phyloP scores from a whole-genome alignment of 208 protist genomes.

The Eutreptiella sp. region DNA sequence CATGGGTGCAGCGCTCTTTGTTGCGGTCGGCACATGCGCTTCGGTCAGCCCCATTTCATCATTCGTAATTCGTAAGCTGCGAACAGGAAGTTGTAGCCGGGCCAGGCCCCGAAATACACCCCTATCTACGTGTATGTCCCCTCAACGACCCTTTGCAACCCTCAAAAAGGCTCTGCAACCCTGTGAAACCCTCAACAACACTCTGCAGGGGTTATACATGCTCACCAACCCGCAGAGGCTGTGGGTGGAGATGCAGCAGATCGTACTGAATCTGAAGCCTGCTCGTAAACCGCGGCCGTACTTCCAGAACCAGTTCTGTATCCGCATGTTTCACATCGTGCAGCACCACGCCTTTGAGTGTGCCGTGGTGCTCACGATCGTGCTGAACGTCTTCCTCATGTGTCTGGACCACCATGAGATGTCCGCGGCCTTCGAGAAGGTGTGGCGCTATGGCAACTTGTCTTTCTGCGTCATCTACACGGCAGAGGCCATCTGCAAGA shows the following conservation, averaged over 20 bases:
- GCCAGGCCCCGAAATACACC: no score
- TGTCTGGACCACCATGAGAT: conserved; percentile 13
- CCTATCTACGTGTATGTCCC: no score
- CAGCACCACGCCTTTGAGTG: conserved; percentile 10
- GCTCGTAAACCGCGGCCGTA: no score
- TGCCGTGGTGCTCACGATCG: background rate
- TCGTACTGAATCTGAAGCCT: conserved; percentile 22
- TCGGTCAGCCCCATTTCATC: no score
- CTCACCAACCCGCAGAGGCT: conserved; percentile 21
- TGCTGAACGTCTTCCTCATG: conserved; percentile 32
- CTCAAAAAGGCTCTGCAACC: no score
- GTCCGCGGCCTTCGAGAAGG: background rate
- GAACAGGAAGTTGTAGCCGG: no score
- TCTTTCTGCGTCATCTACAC: conserved; percentile 23
- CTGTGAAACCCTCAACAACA: no score
- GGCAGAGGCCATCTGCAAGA: conserved; percentile 20
- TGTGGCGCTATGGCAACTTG: conserved; percentile 13
- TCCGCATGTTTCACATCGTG: background rate
- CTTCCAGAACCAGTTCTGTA: no score
- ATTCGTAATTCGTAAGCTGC: no score
- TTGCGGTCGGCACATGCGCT: no score
- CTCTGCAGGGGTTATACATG: conserved; percentile 11
- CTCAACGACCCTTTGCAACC: no score
- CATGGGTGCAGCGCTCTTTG: no score
- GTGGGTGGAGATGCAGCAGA: conserved; percentile 27